These are phyloP conservation scores for Thalia dealbata DNA, from an alignment of 176 grass and related monocot genomes.

Conservation along the genomic window DNA sequence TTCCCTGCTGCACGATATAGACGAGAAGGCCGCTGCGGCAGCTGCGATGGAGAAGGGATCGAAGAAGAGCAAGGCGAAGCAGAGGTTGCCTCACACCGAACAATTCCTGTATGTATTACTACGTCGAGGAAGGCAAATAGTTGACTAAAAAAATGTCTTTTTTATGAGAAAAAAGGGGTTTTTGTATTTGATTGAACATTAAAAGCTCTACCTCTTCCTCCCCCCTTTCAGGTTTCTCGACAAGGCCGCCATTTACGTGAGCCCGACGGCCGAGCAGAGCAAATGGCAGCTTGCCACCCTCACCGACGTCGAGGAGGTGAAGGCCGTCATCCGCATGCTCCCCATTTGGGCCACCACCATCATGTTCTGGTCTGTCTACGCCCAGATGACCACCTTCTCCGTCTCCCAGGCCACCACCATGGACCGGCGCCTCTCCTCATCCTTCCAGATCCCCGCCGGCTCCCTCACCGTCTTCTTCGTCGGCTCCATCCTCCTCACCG, in stretches of 20 bases:
- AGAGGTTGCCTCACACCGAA: constrained; percentile 65
- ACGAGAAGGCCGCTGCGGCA: constrained; percentile 13
- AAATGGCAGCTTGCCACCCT: constrained; percentile 68
- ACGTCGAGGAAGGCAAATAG: too few species aligned
- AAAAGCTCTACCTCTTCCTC: too few species aligned
- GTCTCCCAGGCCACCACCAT: constrained; percentile 84
- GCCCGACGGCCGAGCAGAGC: constrained; percentile 14
- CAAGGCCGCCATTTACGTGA: constrained; percentile 60
- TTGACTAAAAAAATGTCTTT: too few species aligned
- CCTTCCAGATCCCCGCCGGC: constrained; percentile 68
- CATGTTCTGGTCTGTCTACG: constrained; percentile 97
- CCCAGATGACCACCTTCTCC: constrained; percentile 97
- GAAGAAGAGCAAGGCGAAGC: constrained; percentile 58
- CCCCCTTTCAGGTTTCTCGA: constrained; percentile 53
- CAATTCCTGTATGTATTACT: constrained; percentile 48
- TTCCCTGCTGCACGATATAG: constrained; percentile 40
- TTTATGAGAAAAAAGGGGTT: too few species aligned
- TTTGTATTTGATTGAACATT: too few species aligned
- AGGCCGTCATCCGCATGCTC: constrained; percentile 61
- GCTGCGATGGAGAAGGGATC: constrained; percentile 11
- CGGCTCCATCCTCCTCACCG: constrained; percentile 72
- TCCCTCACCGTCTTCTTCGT: constrained; percentile 96
- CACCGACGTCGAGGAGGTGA: constrained; percentile 93
- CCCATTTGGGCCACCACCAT: constrained; percentile 91
- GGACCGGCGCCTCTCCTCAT: constrained; percentile 51